A percentile compares a stretch with the other conserved stretches of the same genome.
phyloP scores from a whole-genome alignment of 2,329 filamentous ascomycete genomes.

The Xylaria sp. region DNA sequence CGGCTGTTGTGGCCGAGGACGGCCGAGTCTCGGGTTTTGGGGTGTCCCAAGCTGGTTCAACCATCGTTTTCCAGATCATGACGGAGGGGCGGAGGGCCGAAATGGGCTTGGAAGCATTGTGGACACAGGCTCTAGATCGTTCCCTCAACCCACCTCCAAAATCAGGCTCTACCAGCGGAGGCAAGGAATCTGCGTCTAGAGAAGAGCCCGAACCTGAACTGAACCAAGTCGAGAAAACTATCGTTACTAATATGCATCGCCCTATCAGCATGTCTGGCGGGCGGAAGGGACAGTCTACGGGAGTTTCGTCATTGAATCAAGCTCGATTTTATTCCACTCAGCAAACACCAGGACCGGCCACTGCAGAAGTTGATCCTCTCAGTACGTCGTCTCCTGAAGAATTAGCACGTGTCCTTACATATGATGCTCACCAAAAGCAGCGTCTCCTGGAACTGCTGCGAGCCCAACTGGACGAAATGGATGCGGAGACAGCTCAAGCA shows the following conservation, averaged over 20 bases:
- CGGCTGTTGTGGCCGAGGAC: constrained; percentile 57
- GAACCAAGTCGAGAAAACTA: constrained; percentile 6
- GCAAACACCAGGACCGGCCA: not conserved
- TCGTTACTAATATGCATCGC: not conserved
- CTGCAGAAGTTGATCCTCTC: constrained; percentile 29
- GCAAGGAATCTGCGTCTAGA: not conserved
- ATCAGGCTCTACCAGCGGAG: not conserved
- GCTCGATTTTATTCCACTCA: constrained; percentile 41
- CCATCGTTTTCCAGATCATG: constrained; percentile 67
- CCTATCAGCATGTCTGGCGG: not conserved
- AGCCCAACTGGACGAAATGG: constrained; percentile 39
- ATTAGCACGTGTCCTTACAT: constrained; percentile 38
- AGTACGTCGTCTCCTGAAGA: constrained; percentile 31
- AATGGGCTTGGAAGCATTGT: constrained; percentile 64
- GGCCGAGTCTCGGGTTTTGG: constrained; percentile 83
- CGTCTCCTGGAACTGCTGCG: constrained; percentile 44
- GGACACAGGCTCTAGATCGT: constrained; percentile 53
- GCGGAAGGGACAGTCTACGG: constrained; percentile 30
- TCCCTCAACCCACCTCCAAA: constrained; percentile 26
- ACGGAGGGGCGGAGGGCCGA: constrained; percentile 64
- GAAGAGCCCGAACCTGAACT: constrained; percentile 3
- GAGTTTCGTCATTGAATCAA: constrained; percentile 34
- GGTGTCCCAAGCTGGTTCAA: constrained; percentile 58
- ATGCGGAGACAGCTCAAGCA: constrained; percentile 13
- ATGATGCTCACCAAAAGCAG: constrained; percentile 43